Evolutionary conservation across 768 basidiomycete species (phyloP), one percentile per base, ranked within the genome.

Genomic region (Neoboletus subvelutipes): DNA sequence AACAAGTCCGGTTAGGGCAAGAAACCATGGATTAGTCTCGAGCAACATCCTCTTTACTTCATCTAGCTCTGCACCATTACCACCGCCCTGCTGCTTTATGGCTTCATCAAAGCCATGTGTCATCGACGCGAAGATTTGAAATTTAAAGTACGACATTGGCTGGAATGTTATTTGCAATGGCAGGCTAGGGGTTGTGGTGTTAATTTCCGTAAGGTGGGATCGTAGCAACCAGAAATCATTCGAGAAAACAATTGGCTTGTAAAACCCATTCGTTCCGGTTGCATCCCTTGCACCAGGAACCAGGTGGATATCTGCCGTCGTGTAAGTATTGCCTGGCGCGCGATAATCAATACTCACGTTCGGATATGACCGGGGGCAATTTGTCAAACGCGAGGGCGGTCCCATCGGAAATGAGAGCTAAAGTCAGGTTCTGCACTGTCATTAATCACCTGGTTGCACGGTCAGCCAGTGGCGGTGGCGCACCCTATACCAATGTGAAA

Each of bases 141-240:
- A 95, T 72, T 94, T 95, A 71, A 88, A 79, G 67, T 85, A 87
- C 10, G 88, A 85, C 78, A 94, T 87, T 15, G 96, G 90, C 64
- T 90, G 84, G 76, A 95, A 89, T 0, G 82, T 82, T 60, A 99
- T 80, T 60, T 86, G 84, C 20, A 99, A 77, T 2, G 96, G 94
- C 1, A 98, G 75, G 10, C 70, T 79, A 10, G 84, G 78, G 4
- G 91, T 92, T 1, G 92, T 92, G n/a, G 78, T 71, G 71, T 98
- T 98, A 71, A 98, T 81, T 64, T 94, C 90, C 55, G 83, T 70
- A 64, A 92, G 87, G 57, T 94, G 88, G 41, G 88, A 87, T 39
- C 86, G 84, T 31, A 93, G 80, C 60, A 89, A 83, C 94, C 96
- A 98, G 74, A 98, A 98, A 67, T 97, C 94, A 68, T 98, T 98